These are phyloP conservation scores for Collybiopsis confluens DNA, from an alignment of 768 basidiomycete species.

Conservation along the genomic window DNA sequence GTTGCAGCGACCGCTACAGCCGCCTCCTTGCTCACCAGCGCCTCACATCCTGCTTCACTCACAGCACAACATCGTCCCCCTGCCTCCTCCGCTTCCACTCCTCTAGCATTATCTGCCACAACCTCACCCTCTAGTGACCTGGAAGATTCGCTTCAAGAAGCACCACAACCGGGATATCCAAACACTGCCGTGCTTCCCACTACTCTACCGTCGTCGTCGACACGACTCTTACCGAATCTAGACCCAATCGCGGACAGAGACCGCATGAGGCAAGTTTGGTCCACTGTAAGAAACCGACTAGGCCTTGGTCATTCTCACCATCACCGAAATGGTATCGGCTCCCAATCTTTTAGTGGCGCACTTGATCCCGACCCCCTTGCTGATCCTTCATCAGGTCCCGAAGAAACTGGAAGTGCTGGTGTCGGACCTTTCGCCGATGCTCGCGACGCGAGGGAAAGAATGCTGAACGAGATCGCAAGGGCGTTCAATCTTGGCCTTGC, in stretches of 20 bases:
- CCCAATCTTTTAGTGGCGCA: background rate
- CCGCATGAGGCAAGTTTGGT: conserved; percentile 5
- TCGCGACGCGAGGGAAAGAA: conserved; percentile 57
- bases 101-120: conserved; percentile 5
- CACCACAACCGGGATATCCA: conserved; percentile 10
- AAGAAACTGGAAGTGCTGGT: background rate
- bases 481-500: conserved; percentile 72
- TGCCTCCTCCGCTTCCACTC: conserved; percentile 35
- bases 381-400: background rate
- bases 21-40: conserved; percentile 75
- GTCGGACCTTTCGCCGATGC: background rate
- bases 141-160: background rate
- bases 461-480: conserved; percentile 78
- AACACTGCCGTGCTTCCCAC: conserved; percentile 10
- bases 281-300: background rate
- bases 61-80: conserved; percentile 35
- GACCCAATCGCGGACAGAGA: background rate
- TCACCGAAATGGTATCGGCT: background rate
- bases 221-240: background rate
- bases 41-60: conserved; percentile 56
- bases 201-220: background rate
- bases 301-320: background rate
- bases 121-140: conserved; percentile 2
- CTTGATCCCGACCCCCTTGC: background rate
- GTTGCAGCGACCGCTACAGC: conserved; percentile 93